Evolutionary conservation across 164 flowering plant genomes (phyloP).

Genomic region (Stephania cephalantha): DNA sequence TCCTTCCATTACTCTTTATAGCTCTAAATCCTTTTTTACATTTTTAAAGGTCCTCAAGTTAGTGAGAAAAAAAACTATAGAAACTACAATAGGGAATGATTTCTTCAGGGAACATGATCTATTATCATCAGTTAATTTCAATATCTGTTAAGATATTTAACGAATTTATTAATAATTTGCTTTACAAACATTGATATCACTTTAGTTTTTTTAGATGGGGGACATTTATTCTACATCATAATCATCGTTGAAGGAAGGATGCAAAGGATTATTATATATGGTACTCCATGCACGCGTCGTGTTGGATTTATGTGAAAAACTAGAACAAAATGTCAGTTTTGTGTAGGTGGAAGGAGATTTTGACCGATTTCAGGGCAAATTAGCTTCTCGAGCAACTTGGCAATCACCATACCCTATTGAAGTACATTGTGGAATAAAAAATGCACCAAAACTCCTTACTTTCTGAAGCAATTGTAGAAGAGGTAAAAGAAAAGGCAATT

Average conservation of each 20-base stretch:
- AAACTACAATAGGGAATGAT: no score
- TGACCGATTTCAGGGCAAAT: slow-evolving; percentile 73
- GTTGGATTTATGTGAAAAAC: slow-evolving; percentile 72
- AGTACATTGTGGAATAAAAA: slow-evolving; percentile 83
- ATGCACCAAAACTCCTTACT: slow-evolving; percentile 78
- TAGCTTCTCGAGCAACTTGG: slow-evolving; percentile 90
- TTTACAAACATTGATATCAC: background rate
- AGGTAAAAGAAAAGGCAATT: slow-evolving; percentile 34
- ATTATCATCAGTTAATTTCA: no score
- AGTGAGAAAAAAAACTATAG: no score
- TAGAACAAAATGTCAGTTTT: slow-evolving; percentile 76
- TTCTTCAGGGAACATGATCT: no score
- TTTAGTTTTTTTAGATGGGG: background rate
- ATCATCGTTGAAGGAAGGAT: slow-evolving; percentile 73
- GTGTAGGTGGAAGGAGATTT: slow-evolving; percentile 97
- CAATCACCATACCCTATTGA: slow-evolving; percentile 80
- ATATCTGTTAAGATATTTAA: no score
- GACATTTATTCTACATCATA: background rate
- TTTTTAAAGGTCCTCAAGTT: no score
- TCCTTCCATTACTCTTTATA: no score
- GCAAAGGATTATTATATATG: slow-evolving; percentile 94
- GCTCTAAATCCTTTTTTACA: no score
- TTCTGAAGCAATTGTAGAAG: slow-evolving; percentile 97
- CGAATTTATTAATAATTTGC: no score
- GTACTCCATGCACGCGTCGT: slow-evolving; percentile 98